Evolutionary conservation across 805 yeast genomes (phyloP), one percentile per base, ranked within the genome.

Genomic region (Candida railenensis): DNA sequence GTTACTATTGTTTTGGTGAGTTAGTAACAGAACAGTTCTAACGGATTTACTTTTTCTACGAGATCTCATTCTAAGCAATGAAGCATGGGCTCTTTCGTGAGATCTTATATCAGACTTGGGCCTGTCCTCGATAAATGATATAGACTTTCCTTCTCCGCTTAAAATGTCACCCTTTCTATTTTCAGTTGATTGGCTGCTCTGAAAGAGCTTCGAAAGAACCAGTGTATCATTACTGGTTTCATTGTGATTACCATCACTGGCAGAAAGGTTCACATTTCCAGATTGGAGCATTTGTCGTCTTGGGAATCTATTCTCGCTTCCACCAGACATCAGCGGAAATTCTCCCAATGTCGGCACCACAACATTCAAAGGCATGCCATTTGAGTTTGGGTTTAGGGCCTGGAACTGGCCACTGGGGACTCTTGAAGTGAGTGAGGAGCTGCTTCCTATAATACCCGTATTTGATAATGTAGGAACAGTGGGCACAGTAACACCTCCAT

Each of bases 81-180:
- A 82, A 0, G 87, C 87, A 54, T 81, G 83, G 0, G 88, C 87
- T 52, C 87, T 67, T 52, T 81, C 87, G 33, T 73, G 67, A 1
- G 86, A 79, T 45, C 82, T 65, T 5, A 64, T 43, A 16, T 66
- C 67, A 1, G 57, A 43, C 37, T 56, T 59, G 4, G 68, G 67
- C 12, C 53, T 49, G 15, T 66, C 69, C 30, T 61, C 66, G 22
- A 59, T 42, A 40, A 60, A 60, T 3, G 56, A 37, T 5, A 56
- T 44, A 4, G 39, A n/a, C 15, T 18, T 19, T 22, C 33, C 33
- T 25, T 39, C 42, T 14, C 33, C 3, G 45, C 25, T 16, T 25
- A 44, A 45, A 3, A 25, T 43, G 32, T 18, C 28, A 21, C 15
- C 30, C n/a, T 21, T 20, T 14, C 5, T 15, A 33, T 33, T 33